Evolutionary conservation across 75 land plant species (phyloP).

Genomic region (Picea sitchensis): DNA sequence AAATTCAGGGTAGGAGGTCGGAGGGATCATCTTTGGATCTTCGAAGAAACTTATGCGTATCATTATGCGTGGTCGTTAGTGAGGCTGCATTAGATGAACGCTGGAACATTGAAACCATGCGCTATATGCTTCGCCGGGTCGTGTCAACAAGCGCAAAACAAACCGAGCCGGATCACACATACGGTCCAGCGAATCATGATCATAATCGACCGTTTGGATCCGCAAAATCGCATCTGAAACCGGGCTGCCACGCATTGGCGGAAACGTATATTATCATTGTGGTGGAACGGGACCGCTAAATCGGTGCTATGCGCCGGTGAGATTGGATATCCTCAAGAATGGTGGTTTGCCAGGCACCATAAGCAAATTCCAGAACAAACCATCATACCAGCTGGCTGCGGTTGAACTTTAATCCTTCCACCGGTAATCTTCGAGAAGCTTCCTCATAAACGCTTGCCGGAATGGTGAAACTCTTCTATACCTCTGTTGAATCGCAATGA

Average conservation of each 20-base stretch:
- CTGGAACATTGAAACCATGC: neutral
- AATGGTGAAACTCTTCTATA: no score
- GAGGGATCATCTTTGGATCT: constrained; percentile 15
- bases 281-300: constrained; percentile 11
- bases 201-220: no score
- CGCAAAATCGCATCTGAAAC: no score
- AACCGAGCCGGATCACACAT: neutral
- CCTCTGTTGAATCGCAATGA: no score
- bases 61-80: neutral
- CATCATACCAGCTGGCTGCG: neutral
- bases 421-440: neutral
- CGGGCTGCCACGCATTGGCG: no score
- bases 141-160: neutral
- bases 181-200: neutral
- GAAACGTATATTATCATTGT: neutral
- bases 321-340: constrained; percentile 24
- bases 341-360: constrained; percentile 14
- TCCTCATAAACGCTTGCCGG: no score
- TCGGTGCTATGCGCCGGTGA: constrained; percentile 18
- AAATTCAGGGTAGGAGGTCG: neutral
- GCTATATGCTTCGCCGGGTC: constrained; percentile 3
- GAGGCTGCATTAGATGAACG: constrained; percentile 4
- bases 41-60: constrained; percentile 22
- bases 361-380: constrained; percentile 5
- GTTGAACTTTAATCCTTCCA: no score